Evolutionary conservation across 331 rosid species (phyloP), one percentile per base, ranked within the genome.

Genomic region (Erythrophleum ivorense): DNA sequence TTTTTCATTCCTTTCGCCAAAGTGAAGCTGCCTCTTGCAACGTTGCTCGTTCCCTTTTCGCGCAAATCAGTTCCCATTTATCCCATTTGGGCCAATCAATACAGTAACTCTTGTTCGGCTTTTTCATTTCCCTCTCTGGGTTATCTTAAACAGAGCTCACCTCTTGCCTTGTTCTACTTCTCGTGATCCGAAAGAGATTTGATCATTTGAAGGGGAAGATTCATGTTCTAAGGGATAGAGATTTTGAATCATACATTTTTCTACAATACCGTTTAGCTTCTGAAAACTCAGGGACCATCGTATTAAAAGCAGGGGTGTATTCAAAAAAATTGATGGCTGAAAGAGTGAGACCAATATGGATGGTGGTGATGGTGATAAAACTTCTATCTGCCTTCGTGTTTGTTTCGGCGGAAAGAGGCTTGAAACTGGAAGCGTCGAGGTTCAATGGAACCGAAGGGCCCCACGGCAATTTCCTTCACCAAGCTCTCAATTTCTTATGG

Each of bases 401-500:
- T 57, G 94, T 81, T 58, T 85, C 88, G 31, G 93, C 89, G 10
- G 97, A 93, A 62, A 86, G 91, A 82, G 73, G 84, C 9, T 24
- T 76, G 82, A 82, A 79, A 80, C 70, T 71, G 69, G 91, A 85
- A 60, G 62, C 38, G 36, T 53, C 88, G 19, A 68, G 70, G 63
- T 82, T 85, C 13, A 81, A 88, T 41, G 94, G 72, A 49, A 79
- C 87, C 0, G 58, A 21, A 33, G 57, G 63, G 14, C 49, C 72
- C 18, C 78, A 66, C 43, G 45, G 81, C 2, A 81, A 15, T 80
- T 83, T 79, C 62, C 81, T 91, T 71, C 70, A 14, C 24, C 77
- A 36, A 75, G 88, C 90, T 50, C 55, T 81, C 19, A 82, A 81
- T 86, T 93, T 93, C 92, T 71, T 93, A 36, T 93, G 97, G 97